Percentiles rank a stretch among this genome's conserved stretches.
Evolutionary conservation across 768 basidiomycete species (phyloP).

Genomic region (Gyrodon lividus): DNA sequence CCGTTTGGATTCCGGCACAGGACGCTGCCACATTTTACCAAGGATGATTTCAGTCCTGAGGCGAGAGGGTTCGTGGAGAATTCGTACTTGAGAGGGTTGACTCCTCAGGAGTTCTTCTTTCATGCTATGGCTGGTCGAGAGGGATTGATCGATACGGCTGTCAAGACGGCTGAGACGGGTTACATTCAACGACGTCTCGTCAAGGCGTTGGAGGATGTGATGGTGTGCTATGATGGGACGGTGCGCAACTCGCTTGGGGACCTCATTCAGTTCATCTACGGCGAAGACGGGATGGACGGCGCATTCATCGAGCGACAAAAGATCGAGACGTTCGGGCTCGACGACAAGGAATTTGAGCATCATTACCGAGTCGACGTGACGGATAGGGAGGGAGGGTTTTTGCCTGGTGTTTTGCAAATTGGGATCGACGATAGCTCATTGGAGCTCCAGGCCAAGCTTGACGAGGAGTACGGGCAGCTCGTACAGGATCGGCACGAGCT

Average conservation of each 20-base stretch:
- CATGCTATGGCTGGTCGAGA: slow-evolving; percentile 99
- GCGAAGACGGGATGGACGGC: slow-evolving; percentile 99
- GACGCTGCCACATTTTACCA: slow-evolving; percentile 94
- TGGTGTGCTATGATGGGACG: slow-evolving; percentile 97
- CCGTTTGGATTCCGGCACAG: slow-evolving; percentile 98
- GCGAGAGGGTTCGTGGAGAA: slow-evolving; percentile 99
- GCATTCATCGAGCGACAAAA: slow-evolving; percentile 96
- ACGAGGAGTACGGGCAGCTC: slow-evolving; percentile 70
- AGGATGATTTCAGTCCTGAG: slow-evolving; percentile 98
- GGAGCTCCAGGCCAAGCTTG: slow-evolving; percentile 80
- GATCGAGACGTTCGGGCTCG: slow-evolving; percentile 85
- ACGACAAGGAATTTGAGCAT: slow-evolving; percentile 80
- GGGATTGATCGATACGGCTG: slow-evolving; percentile 98
- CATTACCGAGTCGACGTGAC: slow-evolving; percentile 95
- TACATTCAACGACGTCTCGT: slow-evolving; percentile 98
- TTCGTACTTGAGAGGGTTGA: slow-evolving; percentile 93
- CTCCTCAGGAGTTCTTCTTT: slow-evolving; percentile 99
- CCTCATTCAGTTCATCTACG: slow-evolving; percentile 94
- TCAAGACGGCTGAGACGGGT: slow-evolving; percentile 99
- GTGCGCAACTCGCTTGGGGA: slow-evolving; percentile 97
- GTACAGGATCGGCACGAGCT: slow-evolving; percentile 73
- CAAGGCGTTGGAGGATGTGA: slow-evolving; percentile 96
- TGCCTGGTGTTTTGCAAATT: slow-evolving; percentile 76
- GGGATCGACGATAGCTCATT: slow-evolving; percentile 84
- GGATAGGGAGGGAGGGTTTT: slow-evolving; percentile 76